These are phyloP conservation scores for Helianthus tuberosus DNA, from an alignment of 129 eudicot genomes.

Conservation along the genomic window DNA sequence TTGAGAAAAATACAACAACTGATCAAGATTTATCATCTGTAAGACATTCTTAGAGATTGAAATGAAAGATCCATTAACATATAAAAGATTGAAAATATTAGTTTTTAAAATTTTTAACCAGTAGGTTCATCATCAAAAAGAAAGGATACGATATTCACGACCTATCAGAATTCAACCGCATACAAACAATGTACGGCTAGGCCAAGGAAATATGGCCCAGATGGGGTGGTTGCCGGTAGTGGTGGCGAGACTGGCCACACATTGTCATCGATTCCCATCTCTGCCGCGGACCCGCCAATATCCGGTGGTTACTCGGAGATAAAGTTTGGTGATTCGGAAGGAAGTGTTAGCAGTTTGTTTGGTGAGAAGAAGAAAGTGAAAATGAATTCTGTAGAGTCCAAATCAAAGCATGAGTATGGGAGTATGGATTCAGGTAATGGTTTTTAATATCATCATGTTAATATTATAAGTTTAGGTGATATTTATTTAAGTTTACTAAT, in stretches of 20 bases:
- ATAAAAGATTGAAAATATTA: too few species aligned
- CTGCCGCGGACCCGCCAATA: conserved; percentile 50
- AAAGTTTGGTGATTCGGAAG: conserved; percentile 48
- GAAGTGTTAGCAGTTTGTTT: conserved; percentile 33
- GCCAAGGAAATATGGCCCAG: conserved; percentile 75
- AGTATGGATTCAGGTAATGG: conserved; percentile 51
- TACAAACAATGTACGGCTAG: too few species aligned
- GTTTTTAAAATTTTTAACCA: too few species aligned
- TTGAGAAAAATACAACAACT: too few species aligned
- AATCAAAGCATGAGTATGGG: conserved; percentile 45
- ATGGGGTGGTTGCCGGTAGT: conserved; percentile 34
- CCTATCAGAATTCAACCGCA: too few species aligned
- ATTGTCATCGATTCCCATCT: conserved; percentile 55
- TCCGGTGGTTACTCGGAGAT: conserved; percentile 23
- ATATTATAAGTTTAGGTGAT: neutral
- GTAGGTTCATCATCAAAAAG: too few species aligned
- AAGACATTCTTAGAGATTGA: too few species aligned
- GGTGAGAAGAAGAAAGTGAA: conserved; percentile 45
- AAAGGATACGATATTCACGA: too few species aligned
- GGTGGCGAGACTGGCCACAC: conserved; percentile 28
- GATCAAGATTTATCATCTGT: too few species aligned
- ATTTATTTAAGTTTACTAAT: too few species aligned
- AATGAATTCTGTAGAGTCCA: conserved; percentile 33
- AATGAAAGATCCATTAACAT: too few species aligned
- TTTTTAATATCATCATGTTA: neutral